Conservation (phyloP, 768 basidiomycete species). For the Tricholoma sp. region DNA sequence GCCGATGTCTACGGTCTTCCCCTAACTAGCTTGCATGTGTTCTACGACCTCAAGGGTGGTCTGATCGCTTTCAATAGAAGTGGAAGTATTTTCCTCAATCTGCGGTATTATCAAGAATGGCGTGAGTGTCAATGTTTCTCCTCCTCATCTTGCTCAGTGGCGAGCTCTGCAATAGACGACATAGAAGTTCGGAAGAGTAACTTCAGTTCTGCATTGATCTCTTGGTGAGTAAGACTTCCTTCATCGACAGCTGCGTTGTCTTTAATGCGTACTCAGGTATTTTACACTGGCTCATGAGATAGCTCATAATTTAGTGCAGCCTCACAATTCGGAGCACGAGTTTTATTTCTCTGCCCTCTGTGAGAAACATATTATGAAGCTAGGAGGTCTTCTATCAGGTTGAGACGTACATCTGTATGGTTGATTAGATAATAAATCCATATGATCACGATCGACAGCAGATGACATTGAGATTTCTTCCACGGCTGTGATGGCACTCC, state of each 20-base stretch:
- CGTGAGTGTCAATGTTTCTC: slow-evolving; percentile 45
- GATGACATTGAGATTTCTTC: background rate
- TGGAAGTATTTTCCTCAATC: slow-evolving; percentile 84
- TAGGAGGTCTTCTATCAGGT: slow-evolving; percentile 29
- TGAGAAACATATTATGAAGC: slow-evolving; percentile 51
- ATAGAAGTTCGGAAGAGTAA: slow-evolving; percentile 51
- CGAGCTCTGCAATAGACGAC: slow-evolving; percentile 50
- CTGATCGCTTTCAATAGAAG: slow-evolving; percentile 92
- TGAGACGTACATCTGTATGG: background rate
- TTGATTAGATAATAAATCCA: background rate
- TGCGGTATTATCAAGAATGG: slow-evolving; percentile 83
- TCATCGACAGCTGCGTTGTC: background rate
- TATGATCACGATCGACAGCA: slow-evolving; percentile 1
- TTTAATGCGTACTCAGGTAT: slow-evolving; percentile 47
- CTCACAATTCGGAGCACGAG: slow-evolving; percentile 89
- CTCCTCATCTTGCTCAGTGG: background rate
- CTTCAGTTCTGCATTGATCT: slow-evolving; percentile 63
- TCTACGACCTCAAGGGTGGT: slow-evolving; percentile 76
- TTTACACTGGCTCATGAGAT: slow-evolving; percentile 92
- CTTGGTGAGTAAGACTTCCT: slow-evolving; percentile 49
- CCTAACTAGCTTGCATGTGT: slow-evolving; percentile 72
- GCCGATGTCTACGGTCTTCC: slow-evolving; percentile 72
- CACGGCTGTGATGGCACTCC: too few relatives aligned
- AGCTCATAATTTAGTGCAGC: slow-evolving; percentile 83
- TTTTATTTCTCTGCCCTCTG: slow-evolving; percentile 93